Evolutionary conservation across 2,329 filamentous ascomycete genomes (phyloP), one percentile per base, ranked within the genome.

Genomic region (Hypomyces perniciosus): DNA sequence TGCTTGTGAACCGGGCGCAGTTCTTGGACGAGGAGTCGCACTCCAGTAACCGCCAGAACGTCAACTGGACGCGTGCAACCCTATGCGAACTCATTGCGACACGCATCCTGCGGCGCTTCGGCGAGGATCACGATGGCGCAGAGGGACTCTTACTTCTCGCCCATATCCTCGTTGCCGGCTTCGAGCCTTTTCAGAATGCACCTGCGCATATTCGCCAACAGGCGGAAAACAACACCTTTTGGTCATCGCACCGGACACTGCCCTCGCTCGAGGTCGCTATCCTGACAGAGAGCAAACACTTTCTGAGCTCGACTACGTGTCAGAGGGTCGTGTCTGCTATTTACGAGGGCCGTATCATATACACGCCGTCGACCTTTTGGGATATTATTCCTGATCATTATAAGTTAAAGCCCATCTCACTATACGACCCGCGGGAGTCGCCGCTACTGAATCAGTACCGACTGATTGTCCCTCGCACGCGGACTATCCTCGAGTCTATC

Each of bases 381-480:
- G 86, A 93, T 65, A 86, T 95, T 52, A 82, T 95, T 44, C 88
- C 89, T 1, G 89, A 93, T 64, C 83, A 86, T 59, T 95, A 93
- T 73, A 93, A 93, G 69, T 80, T 86, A 61, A 87, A 87, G 58
- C 87, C 87, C 2, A 91, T 93, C 49, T 84, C 86, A 6, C 72
- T 93, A 0, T 93, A 93, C 65, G 84, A 91, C 61, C 89, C 88
- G 1, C 74, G 85, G 12, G 80, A 84, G 56, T 87, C 85, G 5
- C 86, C 87, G 1, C 64, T 91, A 28, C 75, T 95, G 26, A 92
- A 95, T 61, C 89, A 95, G 64, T 93, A 93, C 62, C 85, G 89
- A 1, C 77, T 95, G 6, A 86, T 90, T 56, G 89, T 95, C 7
- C 89, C 89, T 8, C 77, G 88, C 10, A 92, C 85, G 1, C 76